These are phyloP conservation scores for Nidula microcarpa DNA, from an alignment of 768 basidiomycete species.

Conservation along the genomic window DNA sequence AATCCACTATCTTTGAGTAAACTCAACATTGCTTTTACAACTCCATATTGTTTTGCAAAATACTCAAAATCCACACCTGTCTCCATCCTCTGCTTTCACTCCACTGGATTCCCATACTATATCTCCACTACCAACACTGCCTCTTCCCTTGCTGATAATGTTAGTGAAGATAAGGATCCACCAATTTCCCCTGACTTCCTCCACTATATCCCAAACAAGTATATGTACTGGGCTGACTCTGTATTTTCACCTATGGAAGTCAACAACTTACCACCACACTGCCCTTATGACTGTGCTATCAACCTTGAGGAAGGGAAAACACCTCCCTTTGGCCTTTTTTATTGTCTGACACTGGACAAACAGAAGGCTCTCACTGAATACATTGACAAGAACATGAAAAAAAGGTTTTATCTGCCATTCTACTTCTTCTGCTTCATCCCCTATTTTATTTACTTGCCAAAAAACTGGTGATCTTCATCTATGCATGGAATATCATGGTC, in stretches of 20 bases:
- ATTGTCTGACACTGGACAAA: conserved; percentile 25
- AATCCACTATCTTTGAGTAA: conserved; percentile 2
- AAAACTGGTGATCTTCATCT: conserved; percentile 29
- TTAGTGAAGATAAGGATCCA: conserved; percentile 1
- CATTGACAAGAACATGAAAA: conserved; percentile 27
- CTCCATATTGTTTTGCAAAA: conserved; percentile 12
- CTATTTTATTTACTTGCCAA: conserved; percentile 27
- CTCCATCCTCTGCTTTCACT: conserved; percentile 4
- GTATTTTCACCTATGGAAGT: conserved; percentile 19
- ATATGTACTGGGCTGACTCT: conserved; percentile 18
- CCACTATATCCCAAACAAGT: conserved; percentile 20
- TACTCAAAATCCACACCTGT: conserved; percentile 11
- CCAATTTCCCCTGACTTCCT: conserved; percentile 1
- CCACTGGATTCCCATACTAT: conserved; percentile 9
- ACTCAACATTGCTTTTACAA: conserved; percentile 11
- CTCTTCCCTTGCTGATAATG: neutral
- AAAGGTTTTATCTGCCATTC: conserved; percentile 32
- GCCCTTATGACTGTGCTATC: conserved; percentile 29
- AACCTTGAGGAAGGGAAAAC: conserved; percentile 24
- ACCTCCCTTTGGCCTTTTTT: conserved; percentile 31
- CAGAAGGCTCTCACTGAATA: conserved; percentile 27
- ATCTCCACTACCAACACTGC: conserved; percentile 7
- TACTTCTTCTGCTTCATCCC: conserved; percentile 22
- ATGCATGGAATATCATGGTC: conserved; percentile 25
- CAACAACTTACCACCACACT: conserved; percentile 24